Evolutionary conservation across 2,329 filamentous ascomycete genomes (phyloP), one percentile per base, ranked within the genome.

Genomic region (Colletotrichum musae): DNA sequence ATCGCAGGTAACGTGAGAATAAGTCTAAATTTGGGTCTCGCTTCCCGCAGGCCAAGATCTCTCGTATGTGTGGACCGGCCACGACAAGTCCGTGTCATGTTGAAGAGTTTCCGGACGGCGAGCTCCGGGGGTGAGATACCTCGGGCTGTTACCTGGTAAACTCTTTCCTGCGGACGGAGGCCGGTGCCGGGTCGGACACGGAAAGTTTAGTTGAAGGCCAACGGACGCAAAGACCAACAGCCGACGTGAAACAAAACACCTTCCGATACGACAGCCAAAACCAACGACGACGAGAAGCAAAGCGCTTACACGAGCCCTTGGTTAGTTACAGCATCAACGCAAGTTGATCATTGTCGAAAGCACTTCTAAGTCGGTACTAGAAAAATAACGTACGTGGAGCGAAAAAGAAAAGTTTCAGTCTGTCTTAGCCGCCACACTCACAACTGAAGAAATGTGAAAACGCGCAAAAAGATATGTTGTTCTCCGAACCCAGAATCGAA

Each of bases 401-500:
- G 13, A 32, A 53, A 5, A 28, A 9, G 5, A 28, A 4, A 32
- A 24, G 26, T 4, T 15, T 24, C 43, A 3, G 4, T 9, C 7
- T n/a, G 41, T n/a, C 15, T 15, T 18, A 39, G 2, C 10, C 24
- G 32, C n/a, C n/a, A 6, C 9, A 21, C 26, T 24, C 15, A 15
- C 18, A n/a, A 24, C 5, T 24, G 15, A 6, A 12, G 12, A 2
- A 12, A 7, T 28, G 3, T 13, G 5, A 21, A 10, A 50, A 58
- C 5, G 5, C 2, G 18, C 4, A 53, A 68, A 6, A 68, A 54
- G 5, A 7, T 15, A 4, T 5, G 3, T 6, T 6, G 21, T 39
- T 68, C 53, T 43, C 47, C 60, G 45, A 41, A 43, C 24, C 65
- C 60, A 68, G 47, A 68, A 64, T 64, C 53, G 59, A 54, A 64